phyloP scores from a whole-genome alignment of 495 filamentous ascomycete genomes.

The Ascobolus immersus region DNA sequence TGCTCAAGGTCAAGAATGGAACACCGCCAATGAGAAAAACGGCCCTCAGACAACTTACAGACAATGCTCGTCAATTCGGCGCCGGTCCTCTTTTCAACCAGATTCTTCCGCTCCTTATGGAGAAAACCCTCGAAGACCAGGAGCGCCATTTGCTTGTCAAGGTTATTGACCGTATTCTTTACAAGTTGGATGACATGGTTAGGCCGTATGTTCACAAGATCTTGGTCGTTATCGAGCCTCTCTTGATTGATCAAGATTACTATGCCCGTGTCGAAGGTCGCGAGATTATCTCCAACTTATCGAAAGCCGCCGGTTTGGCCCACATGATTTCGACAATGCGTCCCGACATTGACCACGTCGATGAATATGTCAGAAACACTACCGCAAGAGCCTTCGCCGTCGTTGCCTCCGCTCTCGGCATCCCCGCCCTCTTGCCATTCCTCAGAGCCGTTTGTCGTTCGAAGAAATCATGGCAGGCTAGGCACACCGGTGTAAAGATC shows the following conservation, averaged over 20 bases:
- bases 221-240: conserved; percentile 90
- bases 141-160: conserved; percentile 97
- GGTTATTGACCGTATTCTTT: conserved; percentile 94
- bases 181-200: conserved; percentile 93
- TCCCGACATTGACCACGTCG: conserved; percentile 93
- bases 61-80: conserved; percentile 92
- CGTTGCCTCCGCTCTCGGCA: conserved; percentile 86
- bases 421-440: conserved; percentile 85
- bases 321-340: conserved; percentile 99
- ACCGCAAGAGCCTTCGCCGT: conserved; percentile 94
- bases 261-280: conserved; percentile 95
- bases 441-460: conserved; percentile 82
- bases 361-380: conserved; percentile 98
- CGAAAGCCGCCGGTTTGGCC: conserved; percentile 87
- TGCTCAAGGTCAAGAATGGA: conserved; percentile 98
- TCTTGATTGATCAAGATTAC: conserved; percentile 98
- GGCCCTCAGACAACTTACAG: conserved; percentile 88
- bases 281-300: conserved; percentile 94
- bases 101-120: conserved; percentile 91
- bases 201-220: conserved; percentile 96
- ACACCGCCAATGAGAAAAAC: conserved; percentile 98
- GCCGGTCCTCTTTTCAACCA: conserved; percentile 91
- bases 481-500: conserved; percentile 98
- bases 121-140: conserved; percentile 93
- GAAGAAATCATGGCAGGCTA: conserved; percentile 96